Evolutionary conservation across 1,139 yeast genomes (phyloP).

Genomic region (Hyphopichia burtonii): DNA sequence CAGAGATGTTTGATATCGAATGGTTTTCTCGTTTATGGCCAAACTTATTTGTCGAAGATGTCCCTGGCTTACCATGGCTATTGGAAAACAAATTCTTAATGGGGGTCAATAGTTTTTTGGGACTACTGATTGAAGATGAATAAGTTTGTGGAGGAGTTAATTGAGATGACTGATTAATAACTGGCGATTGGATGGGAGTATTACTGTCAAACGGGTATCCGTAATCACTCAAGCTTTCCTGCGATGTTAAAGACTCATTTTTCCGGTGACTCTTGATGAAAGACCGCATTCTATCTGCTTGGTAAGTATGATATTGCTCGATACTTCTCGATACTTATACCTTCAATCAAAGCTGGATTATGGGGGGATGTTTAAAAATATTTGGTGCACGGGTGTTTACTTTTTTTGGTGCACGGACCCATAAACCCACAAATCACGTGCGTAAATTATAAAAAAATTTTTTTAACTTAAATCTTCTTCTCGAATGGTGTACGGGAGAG

Average conservation of each 20-base stretch:
- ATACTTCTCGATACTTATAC: too few relatives aligned
- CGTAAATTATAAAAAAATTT: too few relatives aligned
- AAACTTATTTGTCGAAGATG: slow-evolving; percentile 6
- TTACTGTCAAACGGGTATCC: slow-evolving; percentile 3
- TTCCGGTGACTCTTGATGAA: slow-evolving; percentile 46
- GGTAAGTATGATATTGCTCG: too few relatives aligned
- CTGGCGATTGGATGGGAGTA: slow-evolving; percentile 25
- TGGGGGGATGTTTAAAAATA: too few relatives aligned
- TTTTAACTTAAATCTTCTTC: too few relatives aligned
- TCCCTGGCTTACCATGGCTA: slow-evolving; percentile 13
- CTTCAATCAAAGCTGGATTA: too few relatives aligned
- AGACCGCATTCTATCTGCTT: slow-evolving; percentile 38
- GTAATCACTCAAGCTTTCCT: neutral
- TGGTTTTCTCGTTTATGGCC: slow-evolving; percentile 5
- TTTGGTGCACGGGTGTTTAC: too few relatives aligned
- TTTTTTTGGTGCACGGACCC: too few relatives aligned
- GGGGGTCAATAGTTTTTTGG: slow-evolving; percentile 44
- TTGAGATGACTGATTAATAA: slow-evolving; percentile 16
- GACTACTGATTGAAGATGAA: slow-evolving; percentile 27
- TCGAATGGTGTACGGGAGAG: too few relatives aligned
- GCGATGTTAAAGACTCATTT: slow-evolving; percentile 18
- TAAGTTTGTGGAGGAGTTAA: slow-evolving; percentile 27
- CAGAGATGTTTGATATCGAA: slow-evolving; percentile 6
- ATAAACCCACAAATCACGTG: too few relatives aligned
- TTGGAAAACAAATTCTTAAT: slow-evolving; percentile 38